Percentiles rank a stretch among this genome's conserved stretches.
Conservation (phyloP, 2,329 filamentous ascomycete species). For the Colletotrichum destructivum region DNA sequence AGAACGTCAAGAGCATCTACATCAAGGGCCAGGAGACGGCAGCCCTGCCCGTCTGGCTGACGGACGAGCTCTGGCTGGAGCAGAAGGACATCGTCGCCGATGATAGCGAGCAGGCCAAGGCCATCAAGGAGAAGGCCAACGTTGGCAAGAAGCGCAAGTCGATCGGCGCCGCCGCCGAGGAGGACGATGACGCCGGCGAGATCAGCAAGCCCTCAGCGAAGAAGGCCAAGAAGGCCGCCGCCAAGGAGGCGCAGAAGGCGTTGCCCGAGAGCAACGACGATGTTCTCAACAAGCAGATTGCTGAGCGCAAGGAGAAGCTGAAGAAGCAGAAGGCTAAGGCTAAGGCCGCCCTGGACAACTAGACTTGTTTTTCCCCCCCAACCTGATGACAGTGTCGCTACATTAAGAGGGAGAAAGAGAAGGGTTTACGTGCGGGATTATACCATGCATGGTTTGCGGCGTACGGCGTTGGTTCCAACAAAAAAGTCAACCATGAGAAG, state of each 20-base stretch:
- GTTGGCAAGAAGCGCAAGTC: conserved; percentile 77
- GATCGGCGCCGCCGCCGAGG: conserved; percentile 50
- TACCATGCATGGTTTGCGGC: conserved; percentile 44
- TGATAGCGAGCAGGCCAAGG: conserved; percentile 65
- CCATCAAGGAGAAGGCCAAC: conserved; percentile 66
- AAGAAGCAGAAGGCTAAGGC: conserved; percentile 73
- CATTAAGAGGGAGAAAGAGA: conserved; percentile 4
- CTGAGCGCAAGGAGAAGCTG: conserved; percentile 70
- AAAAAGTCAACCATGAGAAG: conserved; percentile 38
- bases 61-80: conserved; percentile 91
- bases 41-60: conserved; percentile 94
- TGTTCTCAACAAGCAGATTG: conserved; percentile 71
- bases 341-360: conserved; percentile 66
- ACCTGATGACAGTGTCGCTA: not conserved
- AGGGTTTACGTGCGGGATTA: conserved; percentile 37
- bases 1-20: conserved; percentile 86
- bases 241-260: conserved; percentile 38
- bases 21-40: conserved; percentile 92
- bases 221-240: conserved; percentile 52
- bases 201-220: conserved; percentile 58
- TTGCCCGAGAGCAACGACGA: conserved; percentile 64
- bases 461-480: conserved; percentile 43
- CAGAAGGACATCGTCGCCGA: conserved; percentile 80
- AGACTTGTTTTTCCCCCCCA: conserved; percentile 32
- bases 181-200: conserved; percentile 49